These are phyloP conservation scores for Coemansia sp. DNA, from an alignment of 192 early-diverging fungal species.

Conservation along the genomic window DNA sequence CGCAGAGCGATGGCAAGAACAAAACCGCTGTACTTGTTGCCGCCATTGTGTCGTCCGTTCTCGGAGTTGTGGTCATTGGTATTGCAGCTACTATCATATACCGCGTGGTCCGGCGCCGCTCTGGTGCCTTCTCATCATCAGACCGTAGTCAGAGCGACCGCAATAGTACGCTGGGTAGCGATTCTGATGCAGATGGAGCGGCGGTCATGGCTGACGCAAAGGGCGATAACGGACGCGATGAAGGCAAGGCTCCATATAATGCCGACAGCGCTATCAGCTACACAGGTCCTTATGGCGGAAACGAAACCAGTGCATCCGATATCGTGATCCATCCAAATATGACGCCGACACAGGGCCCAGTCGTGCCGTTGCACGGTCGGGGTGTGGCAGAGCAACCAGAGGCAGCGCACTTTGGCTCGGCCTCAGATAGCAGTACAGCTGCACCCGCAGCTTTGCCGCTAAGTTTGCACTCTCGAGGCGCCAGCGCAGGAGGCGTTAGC, in stretches of 20 bases:
- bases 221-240: neutral
- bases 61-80: conserved; percentile 46
- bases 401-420: conserved; percentile 2
- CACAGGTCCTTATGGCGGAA: neutral
- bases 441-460: conserved; percentile 11
- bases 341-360: neutral
- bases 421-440: conserved; percentile 16
- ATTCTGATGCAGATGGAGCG: neutral
- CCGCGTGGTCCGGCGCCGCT: conserved; percentile 39
- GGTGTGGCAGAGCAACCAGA: neutral
- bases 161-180: conserved; percentile 5
- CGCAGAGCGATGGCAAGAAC: conserved; percentile 21
- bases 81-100: conserved; percentile 47
- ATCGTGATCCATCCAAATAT: neutral
- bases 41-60: conserved; percentile 47
- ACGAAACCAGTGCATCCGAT: neutral
- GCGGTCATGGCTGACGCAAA: neutral
- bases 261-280: neutral
- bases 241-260: neutral
- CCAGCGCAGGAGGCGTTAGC: neutral
- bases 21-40: conserved; percentile 52
- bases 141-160: conserved; percentile 13
- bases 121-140: conserved; percentile 3
- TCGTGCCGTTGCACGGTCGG: neutral
- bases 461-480: neutral